Evolutionary conservation across 116 monocot species (phyloP), one percentile per base, ranked within the genome.

Genomic region (Phalaenopsis hybrid): DNA sequence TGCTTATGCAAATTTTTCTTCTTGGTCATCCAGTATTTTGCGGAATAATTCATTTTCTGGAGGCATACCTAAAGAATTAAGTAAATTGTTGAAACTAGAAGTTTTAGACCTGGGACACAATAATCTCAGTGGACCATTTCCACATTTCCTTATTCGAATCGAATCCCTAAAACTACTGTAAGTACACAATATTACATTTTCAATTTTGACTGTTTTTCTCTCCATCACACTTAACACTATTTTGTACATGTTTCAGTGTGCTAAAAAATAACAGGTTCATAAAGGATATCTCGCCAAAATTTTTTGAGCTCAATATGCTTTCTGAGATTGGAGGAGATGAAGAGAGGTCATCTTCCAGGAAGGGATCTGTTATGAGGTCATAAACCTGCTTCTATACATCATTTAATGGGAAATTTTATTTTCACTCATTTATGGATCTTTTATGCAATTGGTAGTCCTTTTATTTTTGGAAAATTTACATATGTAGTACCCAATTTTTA

Each of bases 41-140:
- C 80, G 58, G 51, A 93, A 90, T 73, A 93, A 93, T 87, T 90
- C 84, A 34, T 93, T 93, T 81, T 81, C 45, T 58, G 90, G 90
- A 23, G 11, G 18, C 13, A 81, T 92, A 59, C 93, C 93, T 68
- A 77, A 45, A 67, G 90, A 89, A 77, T 75, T 90, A 44, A 83
- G 79, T 49, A 80, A 83, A 31, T 79, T 90, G 83, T 85, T 75
- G 68, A 84, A 88, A 17, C 58, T 90, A 33, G 82, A 88, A 77
- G 51, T 87, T 2, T 80, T 92, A 78, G 88, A 92, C 75, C 49
- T 92, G 76, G 79, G 81, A 31, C 52, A 89, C 79, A 90, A 93
- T 80, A 87, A 90, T 84, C 70, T 93, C 16, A 84, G 50, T 74
- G 90, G 84, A 21, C 61, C 88, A 51, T n/a, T 90, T 84, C 90